These are phyloP conservation scores for Dendrostoma leiphaemia DNA, from an alignment of 2,329 filamentous ascomycete species.

Conservation along the genomic window DNA sequence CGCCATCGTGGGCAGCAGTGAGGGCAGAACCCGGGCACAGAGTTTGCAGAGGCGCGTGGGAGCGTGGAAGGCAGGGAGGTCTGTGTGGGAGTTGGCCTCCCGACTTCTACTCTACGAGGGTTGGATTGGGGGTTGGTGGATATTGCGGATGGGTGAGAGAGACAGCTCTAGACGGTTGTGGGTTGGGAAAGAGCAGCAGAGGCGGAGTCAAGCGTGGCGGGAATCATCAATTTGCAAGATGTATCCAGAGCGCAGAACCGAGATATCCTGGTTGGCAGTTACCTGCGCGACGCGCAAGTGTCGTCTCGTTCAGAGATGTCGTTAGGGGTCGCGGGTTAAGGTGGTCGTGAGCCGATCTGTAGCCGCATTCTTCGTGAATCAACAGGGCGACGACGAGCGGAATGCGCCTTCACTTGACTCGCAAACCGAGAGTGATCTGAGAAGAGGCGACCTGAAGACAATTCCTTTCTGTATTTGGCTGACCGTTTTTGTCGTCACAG, in stretches of 20 bases:
- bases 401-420: background rate
- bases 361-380: constrained; percentile 3
- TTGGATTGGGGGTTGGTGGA: too few species aligned
- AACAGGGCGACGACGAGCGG: background rate
- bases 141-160: background rate
- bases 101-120: constrained; percentile 18
- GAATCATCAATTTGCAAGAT: constrained; percentile 2
- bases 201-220: background rate
- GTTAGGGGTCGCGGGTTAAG: constrained; percentile 2
- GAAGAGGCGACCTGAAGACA: too few species aligned
- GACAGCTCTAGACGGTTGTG: background rate
- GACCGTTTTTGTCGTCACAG: background rate
- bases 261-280: background rate
- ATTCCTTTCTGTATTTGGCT: too few species aligned
- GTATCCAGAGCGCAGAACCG: background rate
- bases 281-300: background rate
- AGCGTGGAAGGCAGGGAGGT: background rate
- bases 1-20: constrained; percentile 45
- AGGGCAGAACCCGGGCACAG: constrained; percentile 3
- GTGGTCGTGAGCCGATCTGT: background rate
- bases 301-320: background rate
- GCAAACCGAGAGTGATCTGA: too few species aligned
- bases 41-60: background rate
- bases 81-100: background rate
- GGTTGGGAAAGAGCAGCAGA: background rate